Percentiles rank a stretch among this genome's conserved stretches.
phyloP scores from a whole-genome alignment of 306 rosid genomes.

The Glycine tomentella region DNA sequence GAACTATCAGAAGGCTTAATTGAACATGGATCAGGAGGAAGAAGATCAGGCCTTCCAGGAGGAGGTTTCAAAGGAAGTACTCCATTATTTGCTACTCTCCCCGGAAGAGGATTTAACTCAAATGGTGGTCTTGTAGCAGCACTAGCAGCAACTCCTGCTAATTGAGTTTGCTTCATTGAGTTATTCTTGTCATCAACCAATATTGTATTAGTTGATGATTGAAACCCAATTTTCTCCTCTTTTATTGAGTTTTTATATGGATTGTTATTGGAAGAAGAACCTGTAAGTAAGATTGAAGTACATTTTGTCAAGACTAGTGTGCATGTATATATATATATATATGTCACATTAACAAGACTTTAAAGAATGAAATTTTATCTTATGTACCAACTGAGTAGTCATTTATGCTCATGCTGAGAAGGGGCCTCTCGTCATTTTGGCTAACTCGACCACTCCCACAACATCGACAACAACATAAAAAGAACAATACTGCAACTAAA shows the following conservation, averaged over 20 bases:
- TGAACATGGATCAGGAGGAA: slow-evolving; percentile 71
- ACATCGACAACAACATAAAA: slow-evolving; percentile 57
- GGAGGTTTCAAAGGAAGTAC: slow-evolving; percentile 75
- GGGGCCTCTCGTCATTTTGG: slow-evolving; percentile 85
- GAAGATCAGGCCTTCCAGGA: slow-evolving; percentile 72
- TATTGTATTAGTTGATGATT: slow-evolving; percentile 51
- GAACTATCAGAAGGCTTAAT: neutral
- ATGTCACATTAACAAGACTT: neutral
- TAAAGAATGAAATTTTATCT: neutral
- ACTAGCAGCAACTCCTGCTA: slow-evolving; percentile 41
- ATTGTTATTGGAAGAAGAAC: slow-evolving; percentile 51
- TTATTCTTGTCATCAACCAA: slow-evolving; percentile 43
- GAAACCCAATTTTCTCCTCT: slow-evolving; percentile 60
- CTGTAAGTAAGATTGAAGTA: slow-evolving; percentile 50
- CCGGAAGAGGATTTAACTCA: slow-evolving; percentile 71
- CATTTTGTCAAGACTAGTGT: slow-evolving; percentile 27
- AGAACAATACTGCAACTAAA: slow-evolving; percentile 61
- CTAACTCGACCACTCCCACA: slow-evolving; percentile 52
- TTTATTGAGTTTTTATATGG: slow-evolving; percentile 53
- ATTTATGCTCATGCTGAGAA: slow-evolving; percentile 73
- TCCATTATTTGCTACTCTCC: slow-evolving; percentile 47
- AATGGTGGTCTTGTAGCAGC: slow-evolving; percentile 49
- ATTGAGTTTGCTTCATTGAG: slow-evolving; percentile 49
- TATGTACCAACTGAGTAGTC: slow-evolving; percentile 75
- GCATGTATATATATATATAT: neutral